Evolutionary conservation across 2,329 filamentous ascomycete genomes (phyloP).

Genomic region (Fusarium sp.): DNA sequence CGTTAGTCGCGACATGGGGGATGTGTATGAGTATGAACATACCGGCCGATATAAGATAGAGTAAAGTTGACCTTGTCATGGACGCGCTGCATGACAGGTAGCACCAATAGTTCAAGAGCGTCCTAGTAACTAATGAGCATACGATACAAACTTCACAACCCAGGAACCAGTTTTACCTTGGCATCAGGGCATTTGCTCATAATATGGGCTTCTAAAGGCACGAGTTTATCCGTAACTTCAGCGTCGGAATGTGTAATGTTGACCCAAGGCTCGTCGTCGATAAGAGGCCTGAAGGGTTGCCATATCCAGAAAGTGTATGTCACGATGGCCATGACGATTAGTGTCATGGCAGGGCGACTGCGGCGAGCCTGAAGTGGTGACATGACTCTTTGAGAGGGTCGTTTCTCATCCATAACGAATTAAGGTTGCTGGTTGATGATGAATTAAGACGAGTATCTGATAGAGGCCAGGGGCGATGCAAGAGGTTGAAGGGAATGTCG

Average conservation of each 20-base stretch:
- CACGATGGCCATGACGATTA: conserved; percentile 42
- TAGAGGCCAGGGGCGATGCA: conserved; percentile 13
- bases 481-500: conserved; percentile 26
- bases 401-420: conserved; percentile 50
- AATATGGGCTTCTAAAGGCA: conserved; percentile 92
- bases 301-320: conserved; percentile 44
- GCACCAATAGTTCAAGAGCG: conserved; percentile 81
- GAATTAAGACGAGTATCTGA: background rate
- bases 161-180: conserved; percentile 55
- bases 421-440: background rate
- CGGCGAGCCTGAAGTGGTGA: conserved; percentile 42
- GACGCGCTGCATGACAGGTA: conserved; percentile 87
- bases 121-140: conserved; percentile 58
- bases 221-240: conserved; percentile 51
- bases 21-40: conserved; percentile 43
- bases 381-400: conserved; percentile 34
- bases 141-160: background rate
- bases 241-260: conserved; percentile 1
- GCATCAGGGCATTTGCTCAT: conserved; percentile 98
- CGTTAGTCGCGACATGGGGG: background rate
- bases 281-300: conserved; percentile 36
- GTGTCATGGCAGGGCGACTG: conserved; percentile 37
- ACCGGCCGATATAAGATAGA: conserved; percentile 89
- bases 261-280: conserved; percentile 13
- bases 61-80: conserved; percentile 89